Evolutionary conservation across 2,329 filamentous ascomycete species (phyloP).

Genomic region (Fusarium equiseti): DNA sequence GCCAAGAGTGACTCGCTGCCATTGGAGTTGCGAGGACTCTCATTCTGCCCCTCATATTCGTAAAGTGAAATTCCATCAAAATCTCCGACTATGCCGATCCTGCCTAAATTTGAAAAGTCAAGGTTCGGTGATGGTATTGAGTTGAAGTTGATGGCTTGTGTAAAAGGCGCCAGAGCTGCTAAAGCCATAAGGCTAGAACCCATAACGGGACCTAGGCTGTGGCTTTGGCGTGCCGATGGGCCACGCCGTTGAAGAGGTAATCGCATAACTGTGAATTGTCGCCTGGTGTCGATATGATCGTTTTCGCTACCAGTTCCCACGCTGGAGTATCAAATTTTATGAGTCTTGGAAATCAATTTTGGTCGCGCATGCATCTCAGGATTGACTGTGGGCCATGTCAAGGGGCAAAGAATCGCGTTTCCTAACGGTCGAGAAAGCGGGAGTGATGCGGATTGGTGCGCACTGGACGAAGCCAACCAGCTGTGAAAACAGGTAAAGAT

Average conservation of each 20-base stretch:
- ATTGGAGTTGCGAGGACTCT: constrained; percentile 75
- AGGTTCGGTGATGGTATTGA: constrained; percentile 77
- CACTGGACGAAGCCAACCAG: background rate
- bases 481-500: constrained; percentile 9
- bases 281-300: constrained; percentile 28
- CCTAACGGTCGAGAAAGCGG: constrained; percentile 19
- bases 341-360: constrained; percentile 31
- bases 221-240: constrained; percentile 54
- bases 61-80: constrained; percentile 94
- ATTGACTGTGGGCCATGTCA: constrained; percentile 47
- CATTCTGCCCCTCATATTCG: constrained; percentile 83
- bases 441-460: constrained; percentile 12
- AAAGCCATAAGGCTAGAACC: constrained; percentile 55
- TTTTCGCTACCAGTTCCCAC: constrained; percentile 13
- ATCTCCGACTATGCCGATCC: constrained; percentile 87
- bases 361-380: constrained; percentile 48
- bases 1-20: constrained; percentile 85
- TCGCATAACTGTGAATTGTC: constrained; percentile 59
- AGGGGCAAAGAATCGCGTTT: constrained; percentile 39
- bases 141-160: constrained; percentile 68
- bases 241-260: constrained; percentile 58
- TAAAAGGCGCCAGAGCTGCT: constrained; percentile 57
- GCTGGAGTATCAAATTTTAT: constrained; percentile 21
- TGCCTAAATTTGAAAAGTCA: constrained; percentile 81
- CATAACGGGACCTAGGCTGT: constrained; percentile 44